phyloP scores from a whole-genome alignment of 2,329 filamentous ascomycete genomes.

The Cladobotryum mycophilum region DNA sequence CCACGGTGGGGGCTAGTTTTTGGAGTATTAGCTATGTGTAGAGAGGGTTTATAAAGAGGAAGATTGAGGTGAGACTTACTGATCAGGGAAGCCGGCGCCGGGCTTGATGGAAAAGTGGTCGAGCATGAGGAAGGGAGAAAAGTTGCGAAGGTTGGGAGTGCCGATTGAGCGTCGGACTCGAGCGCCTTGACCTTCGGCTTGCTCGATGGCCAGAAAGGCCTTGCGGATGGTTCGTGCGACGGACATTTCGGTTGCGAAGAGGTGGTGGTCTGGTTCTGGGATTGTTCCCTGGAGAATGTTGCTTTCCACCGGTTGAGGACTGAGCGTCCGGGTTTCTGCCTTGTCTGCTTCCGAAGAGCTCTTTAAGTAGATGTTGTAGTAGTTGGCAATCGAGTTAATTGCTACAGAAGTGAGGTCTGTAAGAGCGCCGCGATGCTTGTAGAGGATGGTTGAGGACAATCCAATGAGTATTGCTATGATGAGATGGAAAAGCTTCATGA shows the following conservation, averaged over 20 bases:
- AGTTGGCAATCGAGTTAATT: no score
- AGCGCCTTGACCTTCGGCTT: constrained; percentile 83
- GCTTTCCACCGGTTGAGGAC: no score
- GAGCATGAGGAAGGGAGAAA: constrained; percentile 92
- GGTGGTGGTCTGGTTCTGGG: constrained; percentile 14
- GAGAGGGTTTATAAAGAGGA: not conserved
- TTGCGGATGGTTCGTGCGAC: constrained; percentile 71
- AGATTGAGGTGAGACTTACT: constrained; percentile 37
- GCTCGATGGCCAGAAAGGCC: constrained; percentile 77
- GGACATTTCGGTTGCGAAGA: constrained; percentile 48
- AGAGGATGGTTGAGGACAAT: constrained; percentile 23
- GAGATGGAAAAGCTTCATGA: constrained; percentile 27
- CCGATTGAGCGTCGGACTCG: constrained; percentile 83
- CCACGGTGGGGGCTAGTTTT: constrained; percentile 59
- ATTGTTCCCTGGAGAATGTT: no score
- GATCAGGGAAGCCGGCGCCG: constrained; percentile 85
- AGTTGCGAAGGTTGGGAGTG: constrained; percentile 73
- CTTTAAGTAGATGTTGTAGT: no score
- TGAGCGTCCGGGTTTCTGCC: no score
- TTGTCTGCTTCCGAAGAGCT: no score
- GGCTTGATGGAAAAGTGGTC: constrained; percentile 81
- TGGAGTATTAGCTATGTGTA: not conserved
- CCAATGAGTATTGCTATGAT: constrained; percentile 25
- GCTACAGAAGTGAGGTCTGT: no score
- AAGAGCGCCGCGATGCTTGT: constrained; percentile 8